Percentiles rank a stretch among this genome's conserved stretches.
Evolutionary conservation across 495 filamentous ascomycete genomes (phyloP).

Genomic region (Aspergillus kassunensis): DNA sequence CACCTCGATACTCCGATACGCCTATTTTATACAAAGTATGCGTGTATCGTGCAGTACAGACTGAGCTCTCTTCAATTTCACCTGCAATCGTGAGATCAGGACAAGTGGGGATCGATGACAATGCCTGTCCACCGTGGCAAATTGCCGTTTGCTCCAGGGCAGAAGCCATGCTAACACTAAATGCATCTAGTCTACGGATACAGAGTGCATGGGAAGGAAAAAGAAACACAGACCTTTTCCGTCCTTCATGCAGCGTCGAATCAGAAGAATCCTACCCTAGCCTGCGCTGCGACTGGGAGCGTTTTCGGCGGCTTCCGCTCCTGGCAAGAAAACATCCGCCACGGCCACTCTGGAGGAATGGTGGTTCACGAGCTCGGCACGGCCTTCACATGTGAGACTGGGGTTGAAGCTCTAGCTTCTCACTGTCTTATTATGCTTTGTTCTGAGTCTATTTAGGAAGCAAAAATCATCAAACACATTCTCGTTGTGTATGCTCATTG

Average conservation of each 20-base stretch:
- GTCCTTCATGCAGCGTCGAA: neutral
- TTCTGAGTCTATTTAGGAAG: too few relatives aligned
- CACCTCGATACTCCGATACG: slow-evolving; percentile 19
- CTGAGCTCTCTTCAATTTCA: too few relatives aligned
- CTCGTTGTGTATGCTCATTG: too few relatives aligned
- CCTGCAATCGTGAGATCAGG: slow-evolving; percentile 9
- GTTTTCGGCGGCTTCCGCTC: slow-evolving; percentile 21
- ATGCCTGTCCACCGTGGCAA: slow-evolving; percentile 25
- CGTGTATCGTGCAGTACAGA: slow-evolving; percentile 2
- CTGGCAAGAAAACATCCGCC: slow-evolving; percentile 13
- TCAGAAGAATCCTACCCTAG: slow-evolving; percentile 3
- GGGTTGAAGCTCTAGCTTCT: neutral
- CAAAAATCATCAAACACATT: too few relatives aligned
- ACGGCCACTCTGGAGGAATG: neutral
- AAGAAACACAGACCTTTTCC: slow-evolving; percentile 2
- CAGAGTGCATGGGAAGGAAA: neutral
- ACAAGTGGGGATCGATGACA: slow-evolving; percentile 25
- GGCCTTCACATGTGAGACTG: slow-evolving; percentile 3
- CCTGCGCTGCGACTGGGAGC: slow-evolving; percentile 2
- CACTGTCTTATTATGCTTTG: too few relatives aligned
- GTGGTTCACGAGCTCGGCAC: slow-evolving; percentile 1
- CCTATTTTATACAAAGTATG: slow-evolving; percentile 10
- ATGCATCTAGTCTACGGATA: neutral
- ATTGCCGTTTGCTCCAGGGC: slow-evolving; percentile 18
- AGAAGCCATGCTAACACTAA: neutral